A percentile compares a stretch with the other conserved stretches of the same genome.
phyloP scores from a whole-genome alignment of 805 yeast species.

The Candida easanensis region DNA sequence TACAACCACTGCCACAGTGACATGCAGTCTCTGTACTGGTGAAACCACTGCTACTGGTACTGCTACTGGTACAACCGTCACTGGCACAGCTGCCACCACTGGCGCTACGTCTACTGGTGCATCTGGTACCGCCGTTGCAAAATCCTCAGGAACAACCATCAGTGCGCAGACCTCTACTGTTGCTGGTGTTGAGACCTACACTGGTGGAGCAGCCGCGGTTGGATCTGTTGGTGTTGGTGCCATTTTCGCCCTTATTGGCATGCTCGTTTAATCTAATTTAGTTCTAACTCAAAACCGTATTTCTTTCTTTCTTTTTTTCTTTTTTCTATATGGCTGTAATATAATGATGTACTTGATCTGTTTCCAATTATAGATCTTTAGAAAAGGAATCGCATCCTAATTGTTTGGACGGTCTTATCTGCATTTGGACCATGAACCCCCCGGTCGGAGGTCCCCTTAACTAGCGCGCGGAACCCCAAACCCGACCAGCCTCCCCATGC shows the following conservation, averaged over 20 bases:
- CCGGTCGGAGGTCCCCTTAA: no score
- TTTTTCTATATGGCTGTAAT: background rate
- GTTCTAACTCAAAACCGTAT: background rate
- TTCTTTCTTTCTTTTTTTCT: background rate
- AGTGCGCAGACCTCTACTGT: no score
- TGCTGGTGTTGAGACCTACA: no score
- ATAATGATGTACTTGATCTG: no score
- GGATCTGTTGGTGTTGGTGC: constrained; percentile 80
- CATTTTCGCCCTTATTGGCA: constrained; percentile 81
- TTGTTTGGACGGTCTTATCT: no score
- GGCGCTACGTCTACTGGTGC: constrained; percentile 7
- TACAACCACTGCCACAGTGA: constrained; percentile 1
- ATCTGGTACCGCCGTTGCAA: constrained; percentile 7
- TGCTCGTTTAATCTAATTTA: constrained; percentile 46
- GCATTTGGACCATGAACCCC: no score
- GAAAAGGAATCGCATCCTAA: no score
- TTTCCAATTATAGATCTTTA: no score
- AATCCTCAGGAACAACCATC: constrained; percentile 23
- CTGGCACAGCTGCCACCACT: constrained; percentile 11
- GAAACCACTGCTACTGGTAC: constrained; percentile 14
- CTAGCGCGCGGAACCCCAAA: no score
- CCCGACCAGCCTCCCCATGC: no score
- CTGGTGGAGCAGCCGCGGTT: constrained; percentile 84
- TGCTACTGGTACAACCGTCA: constrained; percentile 4
- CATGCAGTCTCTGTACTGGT: background rate